Percentiles rank a stretch among this genome's conserved stretches.
Evolutionary conservation across 2,329 filamentous ascomycete genomes (phyloP).

Genomic region (Ophiocordyceps unilateralis): DNA sequence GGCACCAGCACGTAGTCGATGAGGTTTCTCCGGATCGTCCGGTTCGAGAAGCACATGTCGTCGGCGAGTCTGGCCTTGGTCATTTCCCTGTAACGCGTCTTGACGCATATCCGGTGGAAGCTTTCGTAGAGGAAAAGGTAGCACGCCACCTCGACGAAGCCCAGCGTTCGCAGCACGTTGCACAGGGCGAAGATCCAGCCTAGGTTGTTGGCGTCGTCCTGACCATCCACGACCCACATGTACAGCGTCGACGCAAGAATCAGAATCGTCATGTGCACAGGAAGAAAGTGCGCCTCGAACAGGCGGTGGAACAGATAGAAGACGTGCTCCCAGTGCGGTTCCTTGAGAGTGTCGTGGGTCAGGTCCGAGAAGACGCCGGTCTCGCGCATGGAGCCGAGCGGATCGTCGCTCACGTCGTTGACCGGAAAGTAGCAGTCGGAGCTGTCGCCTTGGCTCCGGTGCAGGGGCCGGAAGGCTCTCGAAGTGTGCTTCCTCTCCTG

Average conservation of each 20-base stretch:
- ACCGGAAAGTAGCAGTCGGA: constrained; percentile 31
- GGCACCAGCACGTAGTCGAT: constrained; percentile 50
- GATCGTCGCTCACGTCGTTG: constrained; percentile 19
- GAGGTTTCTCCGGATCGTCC: constrained; percentile 35
- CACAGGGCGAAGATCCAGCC: constrained; percentile 43
- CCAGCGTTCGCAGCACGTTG: constrained; percentile 39
- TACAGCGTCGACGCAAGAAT: constrained; percentile 46
- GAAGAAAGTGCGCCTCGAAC: constrained; percentile 60
- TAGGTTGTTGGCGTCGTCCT: constrained; percentile 33
- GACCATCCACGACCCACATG: constrained; percentile 32
- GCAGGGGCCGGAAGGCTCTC: constrained; percentile 36
- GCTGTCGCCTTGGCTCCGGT: constrained; percentile 26
- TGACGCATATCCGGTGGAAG: constrained; percentile 46
- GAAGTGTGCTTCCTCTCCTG: constrained; percentile 37
- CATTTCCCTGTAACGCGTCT: constrained; percentile 48
- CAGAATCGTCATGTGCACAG: constrained; percentile 48
- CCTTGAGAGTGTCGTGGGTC: constrained; percentile 30
- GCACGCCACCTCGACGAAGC: constrained; percentile 44
- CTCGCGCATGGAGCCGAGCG: constrained; percentile 23
- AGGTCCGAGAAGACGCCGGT: constrained; percentile 38
- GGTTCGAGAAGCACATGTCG: constrained; percentile 47
- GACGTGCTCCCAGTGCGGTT: constrained; percentile 36
- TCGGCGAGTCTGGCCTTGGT: constrained; percentile 43
- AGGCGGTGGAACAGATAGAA: constrained; percentile 45
- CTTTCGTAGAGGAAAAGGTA: constrained; percentile 51